Evolutionary conservation across 2,329 filamentous ascomycete genomes (phyloP).

Genomic region (Sclerotiophoma versabilis): DNA sequence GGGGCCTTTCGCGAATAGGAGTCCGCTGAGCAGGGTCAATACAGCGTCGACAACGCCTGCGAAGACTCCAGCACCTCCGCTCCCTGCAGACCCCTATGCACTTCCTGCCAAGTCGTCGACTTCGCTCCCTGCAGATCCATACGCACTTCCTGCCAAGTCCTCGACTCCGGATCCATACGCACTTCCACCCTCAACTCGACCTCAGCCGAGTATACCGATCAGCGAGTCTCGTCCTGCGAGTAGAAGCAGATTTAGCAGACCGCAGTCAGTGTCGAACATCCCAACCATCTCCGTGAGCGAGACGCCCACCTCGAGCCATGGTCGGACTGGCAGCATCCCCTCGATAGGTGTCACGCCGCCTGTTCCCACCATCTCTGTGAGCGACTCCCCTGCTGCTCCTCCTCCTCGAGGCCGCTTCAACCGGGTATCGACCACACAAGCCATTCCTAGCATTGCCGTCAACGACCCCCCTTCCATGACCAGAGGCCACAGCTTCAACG

Average conservation of each 20-base stretch:
- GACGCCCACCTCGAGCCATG: constrained; percentile 28
- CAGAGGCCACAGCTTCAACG: constrained; percentile 25
- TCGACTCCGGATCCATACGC: constrained; percentile 1
- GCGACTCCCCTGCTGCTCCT: constrained; percentile 19
- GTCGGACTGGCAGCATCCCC: constrained; percentile 26
- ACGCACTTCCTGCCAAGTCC: constrained; percentile 18
- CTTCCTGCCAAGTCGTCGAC: too few relatives aligned
- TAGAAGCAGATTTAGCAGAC: constrained; percentile 6
- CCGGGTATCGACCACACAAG: constrained; percentile 21
- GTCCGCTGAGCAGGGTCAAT: constrained; percentile 38
- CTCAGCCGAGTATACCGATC: constrained; percentile 21
- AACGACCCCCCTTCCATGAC: constrained; percentile 26
- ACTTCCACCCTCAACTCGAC: constrained; percentile 18
- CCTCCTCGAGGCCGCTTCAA: constrained; percentile 11
- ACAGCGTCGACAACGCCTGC: constrained; percentile 23
- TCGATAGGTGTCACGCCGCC: constrained; percentile 27
- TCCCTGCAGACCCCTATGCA: too few relatives aligned
- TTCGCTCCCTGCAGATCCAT: constrained; percentile 8
- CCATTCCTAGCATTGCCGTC: constrained; percentile 42
- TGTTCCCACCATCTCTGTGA: constrained; percentile 37
- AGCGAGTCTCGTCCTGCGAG: constrained; percentile 11
- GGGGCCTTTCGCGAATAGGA: constrained; percentile 34
- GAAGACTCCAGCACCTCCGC: constrained; percentile 44
- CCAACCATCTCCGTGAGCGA: constrained; percentile 31
- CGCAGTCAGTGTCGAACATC: constrained; percentile 13